A percentile compares a stretch with the other conserved stretches of the same genome.
Conservation (phyloP, 257 asterid genomes). For the Capsicum rhomboideum region DNA sequence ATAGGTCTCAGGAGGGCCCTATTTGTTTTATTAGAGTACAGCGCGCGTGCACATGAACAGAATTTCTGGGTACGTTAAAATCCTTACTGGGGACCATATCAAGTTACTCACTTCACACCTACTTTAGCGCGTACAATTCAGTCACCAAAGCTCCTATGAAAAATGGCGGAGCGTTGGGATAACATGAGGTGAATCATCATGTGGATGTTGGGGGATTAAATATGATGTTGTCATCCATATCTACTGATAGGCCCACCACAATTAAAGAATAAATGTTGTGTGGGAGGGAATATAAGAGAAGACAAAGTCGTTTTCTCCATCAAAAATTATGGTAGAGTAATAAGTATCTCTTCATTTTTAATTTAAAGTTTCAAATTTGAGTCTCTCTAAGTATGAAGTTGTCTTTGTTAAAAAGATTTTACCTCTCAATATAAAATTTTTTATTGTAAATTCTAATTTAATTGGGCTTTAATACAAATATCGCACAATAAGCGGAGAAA, state of each 20-base stretch:
- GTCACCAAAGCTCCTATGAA: background rate
- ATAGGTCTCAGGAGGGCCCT: background rate
- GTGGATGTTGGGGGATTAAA: background rate
- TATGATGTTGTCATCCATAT: constrained; percentile 13
- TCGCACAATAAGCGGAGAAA: no score
- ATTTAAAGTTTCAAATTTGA: no score
- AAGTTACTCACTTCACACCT: background rate
- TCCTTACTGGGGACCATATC: background rate
- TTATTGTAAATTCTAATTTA: no score
- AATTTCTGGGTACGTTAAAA: constrained; percentile 11
- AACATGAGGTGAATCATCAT: background rate
- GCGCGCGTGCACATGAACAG: constrained; percentile 35
- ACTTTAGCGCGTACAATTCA: background rate
- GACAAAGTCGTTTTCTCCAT: no score
- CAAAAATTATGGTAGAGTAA: no score
- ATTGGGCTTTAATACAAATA: no score
- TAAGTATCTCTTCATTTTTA: no score
- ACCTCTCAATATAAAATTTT: no score
- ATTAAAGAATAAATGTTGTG: background rate
- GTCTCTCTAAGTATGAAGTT: no score
- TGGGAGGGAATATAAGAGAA: background rate
- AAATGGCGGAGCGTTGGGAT: background rate
- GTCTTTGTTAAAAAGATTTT: no score
- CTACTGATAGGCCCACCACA: background rate
- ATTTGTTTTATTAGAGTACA: background rate